Evolutionary conservation across 768 basidiomycete genomes (phyloP).

Genomic region (Psilocybe tampanensis): DNA sequence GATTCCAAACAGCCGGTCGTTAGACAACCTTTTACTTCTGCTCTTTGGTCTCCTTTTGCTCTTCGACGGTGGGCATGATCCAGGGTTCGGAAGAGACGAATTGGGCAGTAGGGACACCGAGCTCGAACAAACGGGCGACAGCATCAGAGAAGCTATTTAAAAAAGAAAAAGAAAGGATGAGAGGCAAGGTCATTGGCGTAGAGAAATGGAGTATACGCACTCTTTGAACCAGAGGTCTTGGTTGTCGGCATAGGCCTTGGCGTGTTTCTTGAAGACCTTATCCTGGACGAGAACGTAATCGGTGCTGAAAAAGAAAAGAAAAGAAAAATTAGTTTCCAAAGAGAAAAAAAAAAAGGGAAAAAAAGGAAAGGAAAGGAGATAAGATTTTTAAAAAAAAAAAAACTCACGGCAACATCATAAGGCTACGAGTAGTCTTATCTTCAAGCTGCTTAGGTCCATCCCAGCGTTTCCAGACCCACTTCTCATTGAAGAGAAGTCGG

Average conservation of each 20-base stretch:
- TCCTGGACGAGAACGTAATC: conserved; percentile 90
- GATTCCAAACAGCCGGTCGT: too few species aligned
- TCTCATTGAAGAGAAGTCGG: conserved; percentile 86
- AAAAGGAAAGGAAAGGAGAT: conserved; percentile 1
- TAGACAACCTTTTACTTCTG: conserved; percentile 9
- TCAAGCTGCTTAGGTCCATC: conserved; percentile 89
- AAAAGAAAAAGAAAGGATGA: conserved; percentile 7
- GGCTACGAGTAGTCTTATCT: conserved; percentile 84
- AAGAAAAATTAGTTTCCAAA: background rate
- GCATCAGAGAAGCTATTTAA: conserved; percentile 75
- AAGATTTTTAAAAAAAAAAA: background rate
- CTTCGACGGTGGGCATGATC: conserved; percentile 62
- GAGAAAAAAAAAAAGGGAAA: background rate
- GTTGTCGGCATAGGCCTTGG: conserved; percentile 85
- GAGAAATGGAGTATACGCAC: conserved; percentile 48
- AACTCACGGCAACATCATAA: conserved; percentile 96
- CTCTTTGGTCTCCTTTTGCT: conserved; percentile 33
- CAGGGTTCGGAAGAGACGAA: conserved; percentile 75
- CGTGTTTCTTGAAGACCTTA: conserved; percentile 89
- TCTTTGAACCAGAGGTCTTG: conserved; percentile 92
- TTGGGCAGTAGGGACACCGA: conserved; percentile 87
- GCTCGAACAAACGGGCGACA: conserved; percentile 82
- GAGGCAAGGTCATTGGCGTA: background rate
- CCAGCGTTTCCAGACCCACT: conserved; percentile 98
- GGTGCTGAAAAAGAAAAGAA: conserved; percentile 46